Evolutionary conservation across 176 grass and related monocot species (phyloP).

Genomic region (Zoysia japonica): DNA sequence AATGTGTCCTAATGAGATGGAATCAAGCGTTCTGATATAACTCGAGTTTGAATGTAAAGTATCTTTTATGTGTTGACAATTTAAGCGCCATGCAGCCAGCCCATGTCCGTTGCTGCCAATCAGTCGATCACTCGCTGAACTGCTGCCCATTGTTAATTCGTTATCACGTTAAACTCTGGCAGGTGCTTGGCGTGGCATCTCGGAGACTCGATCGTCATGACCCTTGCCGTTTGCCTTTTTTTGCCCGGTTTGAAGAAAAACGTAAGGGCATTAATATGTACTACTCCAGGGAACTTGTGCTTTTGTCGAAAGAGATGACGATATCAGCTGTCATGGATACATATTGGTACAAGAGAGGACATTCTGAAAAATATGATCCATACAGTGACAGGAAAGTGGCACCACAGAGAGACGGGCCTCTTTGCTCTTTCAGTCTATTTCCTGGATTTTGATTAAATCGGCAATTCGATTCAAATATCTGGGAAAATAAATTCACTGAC

Average conservation of each 20-base stretch:
- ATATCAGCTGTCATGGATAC: not conserved
- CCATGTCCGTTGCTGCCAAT: no score
- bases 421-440: not conserved
- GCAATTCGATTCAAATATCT: not conserved
- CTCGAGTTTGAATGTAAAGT: not conserved
- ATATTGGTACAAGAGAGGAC: not conserved
- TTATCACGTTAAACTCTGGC: not conserved
- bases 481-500: not conserved
- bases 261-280: not conserved
- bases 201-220: no score
- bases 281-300: not conserved
- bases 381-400: not conserved
- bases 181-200: not conserved
- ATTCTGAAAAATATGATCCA: not conserved
- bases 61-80: not conserved
- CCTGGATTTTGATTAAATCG: not conserved
- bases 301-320: not conserved
- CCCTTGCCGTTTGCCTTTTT: not conserved
- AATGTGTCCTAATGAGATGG: not conserved
- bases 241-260: not conserved
- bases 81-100: not conserved
- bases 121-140: no score
- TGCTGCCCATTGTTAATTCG: not conserved
- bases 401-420: no score
- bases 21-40: not conserved